Evolutionary conservation across 768 basidiomycete genomes (phyloP).

Genomic region (Goffeauzyma gilvescens): DNA sequence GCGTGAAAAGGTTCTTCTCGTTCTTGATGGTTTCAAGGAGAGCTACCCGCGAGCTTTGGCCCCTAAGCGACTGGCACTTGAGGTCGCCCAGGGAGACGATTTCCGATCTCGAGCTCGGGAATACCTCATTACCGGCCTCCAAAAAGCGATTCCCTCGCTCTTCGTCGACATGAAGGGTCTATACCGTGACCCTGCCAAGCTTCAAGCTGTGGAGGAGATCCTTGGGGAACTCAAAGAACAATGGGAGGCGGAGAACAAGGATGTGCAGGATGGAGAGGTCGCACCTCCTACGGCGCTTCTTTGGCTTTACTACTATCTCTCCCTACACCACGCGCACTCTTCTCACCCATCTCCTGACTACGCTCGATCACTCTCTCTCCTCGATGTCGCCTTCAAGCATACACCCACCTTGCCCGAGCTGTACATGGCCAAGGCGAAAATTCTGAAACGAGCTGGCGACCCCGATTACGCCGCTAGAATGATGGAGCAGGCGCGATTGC

Average conservation of each 20-base stretch:
- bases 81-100: slow-evolving; percentile 44
- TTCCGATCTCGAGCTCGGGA: slow-evolving; percentile 48
- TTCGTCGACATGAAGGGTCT: slow-evolving; percentile 81
- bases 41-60: slow-evolving; percentile 51
- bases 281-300: slow-evolving; percentile 65
- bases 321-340: slow-evolving; percentile 47
- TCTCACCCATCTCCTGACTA: slow-evolving; percentile 20
- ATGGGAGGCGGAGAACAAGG: slow-evolving; percentile 16
- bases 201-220: slow-evolving; percentile 50
- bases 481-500: slow-evolving; percentile 58
- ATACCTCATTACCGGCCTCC: slow-evolving; percentile 53
- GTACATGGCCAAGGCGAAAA: slow-evolving; percentile 57
- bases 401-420: slow-evolving; percentile 90
- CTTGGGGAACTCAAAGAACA: slow-evolving; percentile 39
- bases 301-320: slow-evolving; percentile 89
- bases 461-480: slow-evolving; percentile 49
- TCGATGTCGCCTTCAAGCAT: slow-evolving; percentile 52
- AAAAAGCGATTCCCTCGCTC: slow-evolving; percentile 75
- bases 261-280: slow-evolving; percentile 19
- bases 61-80: slow-evolving; percentile 55
- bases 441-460: slow-evolving; percentile 74
- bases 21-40: slow-evolving; percentile 44
- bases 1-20: slow-evolving; percentile 38
- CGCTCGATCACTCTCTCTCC: slow-evolving; percentile 33
- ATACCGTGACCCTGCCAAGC: slow-evolving; percentile 50